phyloP scores from a whole-genome alignment of 192 early-diverging fungal species.

The Oehlia diaphana region DNA sequence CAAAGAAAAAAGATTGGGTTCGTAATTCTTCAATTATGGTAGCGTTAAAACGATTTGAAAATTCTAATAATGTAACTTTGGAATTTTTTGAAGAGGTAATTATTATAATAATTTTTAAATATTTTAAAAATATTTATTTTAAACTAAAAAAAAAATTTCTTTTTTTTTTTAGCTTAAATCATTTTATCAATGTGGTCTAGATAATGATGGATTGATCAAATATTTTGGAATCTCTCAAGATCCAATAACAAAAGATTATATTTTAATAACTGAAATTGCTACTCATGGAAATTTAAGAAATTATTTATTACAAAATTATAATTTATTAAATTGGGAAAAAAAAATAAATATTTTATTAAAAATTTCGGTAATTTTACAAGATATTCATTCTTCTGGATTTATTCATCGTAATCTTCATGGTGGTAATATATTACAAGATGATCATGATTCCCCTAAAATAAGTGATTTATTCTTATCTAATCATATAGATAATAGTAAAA shows the following conservation, averaged over 20 bases:
- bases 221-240: conserved; percentile 19
- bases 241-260: conserved; percentile 8
- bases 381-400: conserved; percentile 21
- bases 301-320: background rate
- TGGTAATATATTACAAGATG: conserved; percentile 23
- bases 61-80: background rate
- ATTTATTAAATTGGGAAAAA: conserved; percentile 4
- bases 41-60: conserved; percentile 1
- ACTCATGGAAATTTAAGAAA: conserved; percentile 10
- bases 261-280: conserved; percentile 7
- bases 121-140: no score
- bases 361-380: conserved; percentile 8
- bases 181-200: background rate
- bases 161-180: background rate
- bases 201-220: background rate
- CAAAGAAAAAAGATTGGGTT: conserved; percentile 15
- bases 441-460: background rate
- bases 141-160: no score
- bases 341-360: conserved; percentile 4
- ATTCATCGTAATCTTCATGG: conserved; percentile 24
- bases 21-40: background rate
- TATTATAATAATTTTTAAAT: no score
- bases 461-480: conserved; percentile 7
- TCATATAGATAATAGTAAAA: background rate
- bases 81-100: conserved; percentile 16